Evolutionary conservation across 2,329 filamentous ascomycete species (phyloP).

Genomic region (Didymella pomorum): DNA sequence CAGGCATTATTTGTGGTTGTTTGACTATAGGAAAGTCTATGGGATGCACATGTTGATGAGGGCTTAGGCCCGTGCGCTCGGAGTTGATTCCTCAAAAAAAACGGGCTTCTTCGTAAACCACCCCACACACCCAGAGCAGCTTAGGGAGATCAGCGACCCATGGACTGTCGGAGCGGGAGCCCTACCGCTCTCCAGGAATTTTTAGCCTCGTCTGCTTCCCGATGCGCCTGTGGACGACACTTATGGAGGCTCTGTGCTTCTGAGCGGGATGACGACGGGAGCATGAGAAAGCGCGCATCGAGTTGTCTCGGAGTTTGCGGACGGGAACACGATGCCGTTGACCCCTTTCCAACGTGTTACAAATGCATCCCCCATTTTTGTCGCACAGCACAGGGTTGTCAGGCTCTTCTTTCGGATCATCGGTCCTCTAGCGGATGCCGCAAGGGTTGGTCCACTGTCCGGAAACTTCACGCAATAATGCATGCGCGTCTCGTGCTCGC

Average conservation of each 20-base stretch:
- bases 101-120: too few relatives aligned
- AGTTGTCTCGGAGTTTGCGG: constrained; percentile 16
- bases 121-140: constrained; percentile 18
- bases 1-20: too few relatives aligned
- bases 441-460: constrained; percentile 19
- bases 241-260: not conserved
- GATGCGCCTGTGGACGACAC: constrained; percentile 9
- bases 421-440: constrained; percentile 21
- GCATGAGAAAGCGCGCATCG: constrained; percentile 9
- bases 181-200: constrained; percentile 23
- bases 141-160: constrained; percentile 20
- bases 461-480: constrained; percentile 21
- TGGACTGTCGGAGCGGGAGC: constrained; percentile 21
- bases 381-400: constrained; percentile 21
- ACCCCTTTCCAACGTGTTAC: constrained; percentile 14
- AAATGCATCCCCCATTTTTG: constrained; percentile 15
- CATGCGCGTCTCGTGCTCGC: constrained; percentile 21
- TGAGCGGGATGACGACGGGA: constrained; percentile 1
- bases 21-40: too few relatives aligned
- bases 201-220: constrained; percentile 19
- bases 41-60: too few relatives aligned
- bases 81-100: too few relatives aligned
- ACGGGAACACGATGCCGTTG: constrained; percentile 6
- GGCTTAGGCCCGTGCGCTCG: too few relatives aligned
- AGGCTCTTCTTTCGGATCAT: constrained; percentile 20